Conservation (phyloP, 352 stramenopile species). For the Plasmopara halstedii region DNA sequence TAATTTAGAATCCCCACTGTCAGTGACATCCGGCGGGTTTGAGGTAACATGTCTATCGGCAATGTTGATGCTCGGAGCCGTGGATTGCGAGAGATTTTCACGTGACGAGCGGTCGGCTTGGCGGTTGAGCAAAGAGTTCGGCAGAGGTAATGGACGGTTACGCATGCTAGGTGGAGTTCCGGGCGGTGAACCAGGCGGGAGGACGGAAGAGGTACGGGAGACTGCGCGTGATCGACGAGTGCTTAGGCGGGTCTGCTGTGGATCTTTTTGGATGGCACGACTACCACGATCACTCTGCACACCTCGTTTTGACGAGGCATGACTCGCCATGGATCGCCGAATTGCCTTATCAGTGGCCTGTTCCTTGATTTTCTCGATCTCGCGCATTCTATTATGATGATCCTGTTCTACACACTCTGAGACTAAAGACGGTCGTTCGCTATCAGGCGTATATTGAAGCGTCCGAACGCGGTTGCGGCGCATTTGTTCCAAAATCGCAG, state of each 20-base stretch:
- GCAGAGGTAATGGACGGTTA: constrained; percentile 7
- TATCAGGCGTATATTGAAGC: constrained; percentile 30
- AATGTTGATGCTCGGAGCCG: constrained; percentile 15
- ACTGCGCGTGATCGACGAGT: constrained; percentile 6
- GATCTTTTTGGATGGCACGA: constrained; percentile 5
- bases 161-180: constrained; percentile 20
- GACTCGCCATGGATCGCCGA: constrained; percentile 16
- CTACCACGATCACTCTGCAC: constrained; percentile 1
- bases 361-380: constrained; percentile 29
- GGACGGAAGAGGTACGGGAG: background rate
- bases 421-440: constrained; percentile 24
- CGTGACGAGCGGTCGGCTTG: constrained; percentile 4
- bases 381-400: constrained; percentile 35
- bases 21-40: constrained; percentile 19
- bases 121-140: constrained; percentile 8
- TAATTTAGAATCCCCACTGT: constrained; percentile 11
- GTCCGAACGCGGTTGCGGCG: constrained; percentile 38
- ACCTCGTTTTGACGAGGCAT: constrained; percentile 6
- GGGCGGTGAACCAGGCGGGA: constrained; percentile 15
- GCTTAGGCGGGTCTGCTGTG: constrained; percentile 3
- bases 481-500: constrained; percentile 36
- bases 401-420: constrained; percentile 34
- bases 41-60: constrained; percentile 11
- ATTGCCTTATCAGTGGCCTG: constrained; percentile 16
- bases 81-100: constrained; percentile 7